Conservation (phyloP, 225 moss, liverwort and hornwort genomes). For the Antitrichia curtipendula region DNA sequence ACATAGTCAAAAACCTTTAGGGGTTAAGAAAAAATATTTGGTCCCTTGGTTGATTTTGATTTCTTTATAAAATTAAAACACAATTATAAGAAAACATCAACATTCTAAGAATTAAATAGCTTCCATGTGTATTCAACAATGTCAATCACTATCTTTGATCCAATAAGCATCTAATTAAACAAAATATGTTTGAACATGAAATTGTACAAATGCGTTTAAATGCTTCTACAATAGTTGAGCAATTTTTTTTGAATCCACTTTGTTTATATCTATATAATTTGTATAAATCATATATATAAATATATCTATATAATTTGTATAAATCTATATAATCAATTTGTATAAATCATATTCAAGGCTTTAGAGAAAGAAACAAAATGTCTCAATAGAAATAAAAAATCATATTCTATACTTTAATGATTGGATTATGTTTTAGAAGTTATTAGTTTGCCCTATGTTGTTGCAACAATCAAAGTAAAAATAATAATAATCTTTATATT, state of each 20-base stretch:
- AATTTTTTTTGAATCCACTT: neutral
- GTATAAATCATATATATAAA: too few relatives aligned
- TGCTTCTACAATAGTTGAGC: neutral
- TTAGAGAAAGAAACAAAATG: neutral
- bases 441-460: too few relatives aligned
- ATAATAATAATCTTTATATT: too few relatives aligned
- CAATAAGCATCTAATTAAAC: neutral
- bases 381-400: neutral
- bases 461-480: too few relatives aligned
- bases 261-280: neutral
- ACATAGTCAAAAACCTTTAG: too few relatives aligned
- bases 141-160: neutral
- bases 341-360: neutral
- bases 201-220: neutral
- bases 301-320: neutral
- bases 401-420: neutral
- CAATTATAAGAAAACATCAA: neutral
- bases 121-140: neutral
- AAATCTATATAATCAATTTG: too few relatives aligned
- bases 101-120: neutral
- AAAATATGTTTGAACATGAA: neutral
- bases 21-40: too few relatives aligned
- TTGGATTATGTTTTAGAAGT: neutral
- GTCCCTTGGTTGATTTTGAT: neutral
- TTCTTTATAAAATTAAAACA: neutral